Base-by-base conservation (phyloP, 192 early-diverging fungal genomes). In the Diversispora eburnea region DNA sequence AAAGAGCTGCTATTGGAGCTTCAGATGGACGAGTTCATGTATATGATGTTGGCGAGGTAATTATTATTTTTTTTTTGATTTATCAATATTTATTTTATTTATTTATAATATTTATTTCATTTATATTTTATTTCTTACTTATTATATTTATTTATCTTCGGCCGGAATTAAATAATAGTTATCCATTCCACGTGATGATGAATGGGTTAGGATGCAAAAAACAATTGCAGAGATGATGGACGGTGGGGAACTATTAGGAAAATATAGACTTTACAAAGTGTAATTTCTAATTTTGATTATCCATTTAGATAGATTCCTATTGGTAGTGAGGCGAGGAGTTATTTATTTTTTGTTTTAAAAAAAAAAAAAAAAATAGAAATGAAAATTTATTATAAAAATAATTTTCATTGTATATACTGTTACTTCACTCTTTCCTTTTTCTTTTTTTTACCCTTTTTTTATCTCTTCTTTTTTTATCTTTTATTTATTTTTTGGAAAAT, bases 41-140 rank as follows among this genome's bases (percentile, higher is more conserved):
- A 5, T 94, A 96, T 80, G 97, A 99, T 76, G 82, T 98, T 65
- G 97, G 96, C 63, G 94, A 98, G 79, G 90, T 95, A 80, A 77
- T 70, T 39, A 41, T 52, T 39, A 33, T 52, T 39, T 1, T 54
- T 33, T 25, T 20, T 9, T 25, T 25, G 7, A 5, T 58, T 58
- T 33, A 25, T 20, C 5, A 22, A 8, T 19, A 58, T 52, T 68
- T 41, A 19, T 12, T 22, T 52, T 15, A 39, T 49, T 19, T 58
- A 3, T 3, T 63, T 13, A 43, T 63, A 19, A 12, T 42, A 20
- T 13, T 15, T 25, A 43, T 42, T 17, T 63, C 5, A 42, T 33
- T 19, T n/a, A n/a, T 58, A 15, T 41, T 58, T 48, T 41, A 15
- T 68, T 25, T 43, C 25, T 54, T 57, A 9, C 7, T 4, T 20